Base-by-base conservation (phyloP, 2,329 filamentous ascomycete species). In the Orbilia blumenaviensis region DNA sequence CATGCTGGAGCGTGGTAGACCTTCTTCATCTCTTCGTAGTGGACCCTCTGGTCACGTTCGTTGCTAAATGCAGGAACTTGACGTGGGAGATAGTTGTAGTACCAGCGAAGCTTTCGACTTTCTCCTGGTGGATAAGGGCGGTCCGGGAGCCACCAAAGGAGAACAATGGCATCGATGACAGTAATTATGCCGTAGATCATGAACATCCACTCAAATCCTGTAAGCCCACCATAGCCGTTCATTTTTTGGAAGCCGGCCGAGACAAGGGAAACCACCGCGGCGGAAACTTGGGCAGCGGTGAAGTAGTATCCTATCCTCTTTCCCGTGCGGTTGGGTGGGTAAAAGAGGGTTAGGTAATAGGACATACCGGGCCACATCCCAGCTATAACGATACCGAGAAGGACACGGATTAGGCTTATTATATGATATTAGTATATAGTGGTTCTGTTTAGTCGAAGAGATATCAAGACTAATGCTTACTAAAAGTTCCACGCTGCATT, bases 281-380 rank as follows among this genome's bases (percentile, higher is more conserved):
- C 93, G 2, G 93, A 96, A 25, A 97, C 88, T 82, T 97, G 93
- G 0, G 92, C 88, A 0, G 93, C 93, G 1, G 92, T 96, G 82
- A 92, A 97, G 84, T 96, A 97, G 82, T 91, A 88, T 38, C 93
- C 93, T 78, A 97, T 96, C 41, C 93, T 88, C 84, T 95, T 96
- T 12, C 92, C 93, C 0, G 91, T 95, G 10, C 92, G 88, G 4
- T 91, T 92, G 0, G 93, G 93, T 5, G 93, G 93, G 81, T 97
- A 97, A 85, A 96, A 97, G 6, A 96, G 86, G 0, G 93, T 96
- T 52, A 97, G 86, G 81, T 96, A 97, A 82, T 95, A 95, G 8
- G 92, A 89, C 93, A 97, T 96, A 58, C 93, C 93, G 0, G 93
- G 93, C 93, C 93, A 97, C 90, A 97, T 93, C 52, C 93, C 93